These are phyloP conservation scores for Turritis glabra DNA, from an alignment of 345 rosid species.

Conservation along the genomic window DNA sequence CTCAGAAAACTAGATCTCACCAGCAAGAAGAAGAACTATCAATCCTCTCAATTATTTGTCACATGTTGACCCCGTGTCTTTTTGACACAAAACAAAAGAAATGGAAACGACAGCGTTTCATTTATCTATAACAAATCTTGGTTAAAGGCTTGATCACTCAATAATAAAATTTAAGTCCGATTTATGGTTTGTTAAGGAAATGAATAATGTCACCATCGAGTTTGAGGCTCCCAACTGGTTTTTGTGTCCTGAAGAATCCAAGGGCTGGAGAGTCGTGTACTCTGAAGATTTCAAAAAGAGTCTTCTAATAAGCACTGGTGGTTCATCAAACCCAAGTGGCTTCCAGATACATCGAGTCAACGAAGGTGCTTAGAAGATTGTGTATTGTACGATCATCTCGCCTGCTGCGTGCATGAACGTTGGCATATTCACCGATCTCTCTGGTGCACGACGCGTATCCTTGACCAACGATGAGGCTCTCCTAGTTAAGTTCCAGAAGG, in stretches of 20 bases:
- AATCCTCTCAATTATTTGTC: too few relatives aligned
- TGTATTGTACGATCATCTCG: background rate
- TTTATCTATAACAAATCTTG: too few relatives aligned
- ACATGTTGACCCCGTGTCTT: too few relatives aligned
- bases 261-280: slow-evolving; percentile 22
- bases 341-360: slow-evolving; percentile 19
- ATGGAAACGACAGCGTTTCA: too few relatives aligned
- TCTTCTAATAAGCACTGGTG: slow-evolving; percentile 10
- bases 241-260: slow-evolving; percentile 15
- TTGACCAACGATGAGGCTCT: slow-evolving; percentile 11
- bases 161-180: slow-evolving; percentile 2
- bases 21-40: too few relatives aligned
- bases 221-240: slow-evolving; percentile 26
- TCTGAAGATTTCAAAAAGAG: slow-evolving; percentile 6
- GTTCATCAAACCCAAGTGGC: slow-evolving; percentile 9
- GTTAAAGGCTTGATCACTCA: too few relatives aligned
- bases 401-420: slow-evolving; percentile 3
- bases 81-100: too few relatives aligned
- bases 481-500: slow-evolving; percentile 19
- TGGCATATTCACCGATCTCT: slow-evolving; percentile 16
- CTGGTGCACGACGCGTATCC: slow-evolving; percentile 21
- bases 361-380: slow-evolving; percentile 16
- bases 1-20: too few relatives aligned
- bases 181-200: slow-evolving; percentile 14
- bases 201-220: slow-evolving; percentile 8